Evolutionary conservation across 106 monocot genomes (phyloP).

Genomic region (Dendrobium huoshanense): DNA sequence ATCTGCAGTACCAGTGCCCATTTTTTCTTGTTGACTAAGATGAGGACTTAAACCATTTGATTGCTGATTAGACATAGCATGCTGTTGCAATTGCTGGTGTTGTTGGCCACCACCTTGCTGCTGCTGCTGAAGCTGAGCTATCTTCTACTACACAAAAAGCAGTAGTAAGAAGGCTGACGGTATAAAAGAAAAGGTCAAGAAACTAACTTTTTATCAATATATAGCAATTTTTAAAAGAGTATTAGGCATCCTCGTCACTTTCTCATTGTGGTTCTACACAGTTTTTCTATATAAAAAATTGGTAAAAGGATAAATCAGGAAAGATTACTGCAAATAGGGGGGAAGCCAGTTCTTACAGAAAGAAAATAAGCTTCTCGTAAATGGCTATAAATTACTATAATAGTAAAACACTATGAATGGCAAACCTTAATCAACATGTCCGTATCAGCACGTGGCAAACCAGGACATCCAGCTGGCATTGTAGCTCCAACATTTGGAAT

Average conservation of each 20-base stretch:
- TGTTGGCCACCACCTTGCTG: slow-evolving; percentile 4
- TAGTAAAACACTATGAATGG: background rate
- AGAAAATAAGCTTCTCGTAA: background rate
- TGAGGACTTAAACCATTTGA: background rate
- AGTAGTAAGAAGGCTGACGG: background rate
- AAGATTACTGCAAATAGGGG: no score
- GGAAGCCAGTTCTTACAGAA: no score
- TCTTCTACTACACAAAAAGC: slow-evolving; percentile 8
- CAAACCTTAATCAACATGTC: slow-evolving; percentile 72
- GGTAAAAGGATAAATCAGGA: no score
- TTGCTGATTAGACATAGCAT: slow-evolving; percentile 5
- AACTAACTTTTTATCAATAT: no score
- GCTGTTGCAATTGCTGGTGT: slow-evolving; percentile 3
- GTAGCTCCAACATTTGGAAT: slow-evolving; percentile 50
- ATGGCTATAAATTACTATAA: background rate
- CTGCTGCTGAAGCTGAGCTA: slow-evolving; percentile 26
- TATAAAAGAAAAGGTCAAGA: background rate
- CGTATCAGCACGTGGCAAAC: slow-evolving; percentile 40
- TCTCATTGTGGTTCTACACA: no score
- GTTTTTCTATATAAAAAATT: no score
- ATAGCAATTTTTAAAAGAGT: no score
- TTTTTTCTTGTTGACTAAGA: slow-evolving; percentile 5
- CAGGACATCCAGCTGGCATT: slow-evolving; percentile 35
- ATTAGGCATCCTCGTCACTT: no score
- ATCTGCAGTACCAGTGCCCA: background rate